Base-by-base conservation (phyloP, 225 moss, liverwort and hornwort species). In the Rhytidiadelphus loreus region DNA sequence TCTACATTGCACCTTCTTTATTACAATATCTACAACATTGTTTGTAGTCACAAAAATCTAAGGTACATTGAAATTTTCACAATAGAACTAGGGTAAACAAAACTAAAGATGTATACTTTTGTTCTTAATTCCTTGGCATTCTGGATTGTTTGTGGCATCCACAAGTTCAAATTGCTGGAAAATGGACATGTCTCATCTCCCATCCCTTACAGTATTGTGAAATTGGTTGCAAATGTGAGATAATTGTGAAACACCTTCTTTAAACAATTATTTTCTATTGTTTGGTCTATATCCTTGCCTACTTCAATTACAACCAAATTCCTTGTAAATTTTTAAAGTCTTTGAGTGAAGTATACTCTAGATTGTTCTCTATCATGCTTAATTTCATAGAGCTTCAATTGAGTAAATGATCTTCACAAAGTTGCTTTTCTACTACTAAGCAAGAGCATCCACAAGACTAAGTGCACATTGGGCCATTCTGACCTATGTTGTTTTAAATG, bases 271-370 rank as follows among this genome's bases (percentile, higher is more conserved):
- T 85, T 73, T 8, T 46, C 35, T 60, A 8, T 21, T 59, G 2
- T 20, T 71, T 33, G 15, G 8, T 71, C 15, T 71, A 29, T 3
- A 9, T 56, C 85, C 48, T 74, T 17, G 16, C 43, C 20, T 58
- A 85, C 23, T 72, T 43, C 52, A 52, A 13, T 83, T 1, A 65
- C 2, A 2, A 4, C n/a, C 8, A 29, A 68, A 28, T 28, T 57
- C 26, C 48, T 37, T 61, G 2, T 37, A 5, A 41, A 57, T 41
- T 84, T 71, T 11, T 32, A 23, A 32, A 56, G 8, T 70, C 22
- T 39, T 1, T 0, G 0, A 22, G 3, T 57, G 7, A 55, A 41
- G 6, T 57, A 35, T 53, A 1, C 8, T 69, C 12, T 20, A 3
- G 7, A 70, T 18, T 30, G 43, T 41, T 32, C 2, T 20, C 11